These are phyloP conservation scores for Kwoniella mangroviensis DNA, from an alignment of 768 basidiomycete genomes.

Conservation along the genomic window DNA sequence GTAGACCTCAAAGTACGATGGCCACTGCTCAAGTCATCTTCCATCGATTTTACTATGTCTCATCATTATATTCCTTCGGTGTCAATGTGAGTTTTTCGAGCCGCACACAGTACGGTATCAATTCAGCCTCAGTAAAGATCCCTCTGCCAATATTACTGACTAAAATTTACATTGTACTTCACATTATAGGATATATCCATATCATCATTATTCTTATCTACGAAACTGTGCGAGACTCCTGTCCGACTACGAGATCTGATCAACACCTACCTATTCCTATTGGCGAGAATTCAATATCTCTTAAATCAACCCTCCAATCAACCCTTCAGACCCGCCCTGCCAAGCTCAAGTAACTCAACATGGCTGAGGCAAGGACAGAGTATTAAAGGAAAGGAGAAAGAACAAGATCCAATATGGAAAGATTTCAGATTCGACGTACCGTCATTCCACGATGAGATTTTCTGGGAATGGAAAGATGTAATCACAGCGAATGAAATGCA, in stretches of 20 bases:
- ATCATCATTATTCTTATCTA: slow-evolving; percentile 85
- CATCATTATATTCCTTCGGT: slow-evolving; percentile 91
- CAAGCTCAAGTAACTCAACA: neutral
- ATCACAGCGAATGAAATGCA: slow-evolving; percentile 97
- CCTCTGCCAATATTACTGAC: too few species aligned
- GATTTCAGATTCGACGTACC: slow-evolving; percentile 51
- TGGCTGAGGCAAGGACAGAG: slow-evolving; percentile 75
- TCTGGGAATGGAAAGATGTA: slow-evolving; percentile 90
- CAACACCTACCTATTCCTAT: slow-evolving; percentile 87
- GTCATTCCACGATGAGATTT: slow-evolving; percentile 59
- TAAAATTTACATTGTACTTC: neutral
- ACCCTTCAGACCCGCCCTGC: slow-evolving; percentile 31
- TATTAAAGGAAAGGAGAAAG: slow-evolving; percentile 38
- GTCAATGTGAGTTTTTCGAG: slow-evolving; percentile 86
- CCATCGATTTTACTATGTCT: slow-evolving; percentile 95
- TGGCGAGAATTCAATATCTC: slow-evolving; percentile 71
- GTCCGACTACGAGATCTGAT: slow-evolving; percentile 90
- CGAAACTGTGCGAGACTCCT: slow-evolving; percentile 96
- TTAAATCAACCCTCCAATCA: slow-evolving; percentile 59
- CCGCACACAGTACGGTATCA: neutral
- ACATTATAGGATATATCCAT: slow-evolving; percentile 79
- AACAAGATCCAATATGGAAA: slow-evolving; percentile 38
- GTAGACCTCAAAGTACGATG: slow-evolving; percentile 89
- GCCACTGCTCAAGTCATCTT: slow-evolving; percentile 95
- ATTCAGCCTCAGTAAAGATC: too few species aligned